Conservation (phyloP, 192 early-diverging fungal species). For the Pilobolus umbonatus region DNA sequence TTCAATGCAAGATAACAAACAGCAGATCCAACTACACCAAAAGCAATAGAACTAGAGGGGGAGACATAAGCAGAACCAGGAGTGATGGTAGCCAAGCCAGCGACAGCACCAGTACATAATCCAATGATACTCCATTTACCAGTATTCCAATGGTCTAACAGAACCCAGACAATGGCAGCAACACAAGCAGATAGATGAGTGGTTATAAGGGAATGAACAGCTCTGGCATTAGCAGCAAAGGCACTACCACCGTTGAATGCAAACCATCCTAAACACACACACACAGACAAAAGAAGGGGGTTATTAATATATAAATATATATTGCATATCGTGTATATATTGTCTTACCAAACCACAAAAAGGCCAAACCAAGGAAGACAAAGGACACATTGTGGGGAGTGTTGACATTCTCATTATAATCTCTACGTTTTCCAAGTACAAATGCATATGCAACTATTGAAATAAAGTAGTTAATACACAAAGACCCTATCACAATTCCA, state of each 20-base stretch:
- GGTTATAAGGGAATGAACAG: constrained; percentile 70
- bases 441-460: constrained; percentile 67
- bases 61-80: constrained; percentile 78
- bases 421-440: constrained; percentile 76
- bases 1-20: constrained; percentile 63
- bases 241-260: constrained; percentile 86
- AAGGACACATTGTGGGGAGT: constrained; percentile 79
- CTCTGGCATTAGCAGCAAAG: constrained; percentile 61
- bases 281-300: not conserved
- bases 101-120: constrained; percentile 86
- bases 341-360: constrained; percentile 87
- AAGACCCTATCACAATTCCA: not conserved
- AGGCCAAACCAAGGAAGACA: constrained; percentile 76
- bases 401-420: constrained; percentile 62
- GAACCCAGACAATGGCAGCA: constrained; percentile 69
- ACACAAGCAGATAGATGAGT: constrained; percentile 72
- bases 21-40: constrained; percentile 64
- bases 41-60: constrained; percentile 67
- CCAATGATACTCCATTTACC: constrained; percentile 77
- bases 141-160: constrained; percentile 64
- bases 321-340: not conserved
- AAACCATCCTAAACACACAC: constrained; percentile 63
- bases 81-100: constrained; percentile 88
- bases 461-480: not conserved
- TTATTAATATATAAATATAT: constrained; percentile 27